phyloP scores from a whole-genome alignment of 768 basidiomycete species.

The Kwoniella dendrophila region DNA sequence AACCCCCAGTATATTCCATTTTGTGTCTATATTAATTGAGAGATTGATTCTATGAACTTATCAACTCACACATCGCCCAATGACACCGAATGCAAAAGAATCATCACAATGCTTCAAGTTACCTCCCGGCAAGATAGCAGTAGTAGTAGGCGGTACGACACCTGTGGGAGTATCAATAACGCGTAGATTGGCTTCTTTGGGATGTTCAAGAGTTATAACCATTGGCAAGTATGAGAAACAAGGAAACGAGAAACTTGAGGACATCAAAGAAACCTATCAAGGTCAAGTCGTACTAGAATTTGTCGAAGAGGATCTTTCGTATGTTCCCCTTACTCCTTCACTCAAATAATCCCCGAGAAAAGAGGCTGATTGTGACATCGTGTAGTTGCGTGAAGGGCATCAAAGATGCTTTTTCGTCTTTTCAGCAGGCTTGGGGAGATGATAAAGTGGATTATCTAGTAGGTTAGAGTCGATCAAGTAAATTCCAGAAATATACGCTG shows the following conservation, averaged over 20 bases:
- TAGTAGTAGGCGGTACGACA: constrained; percentile 23
- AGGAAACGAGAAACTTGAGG: background rate
- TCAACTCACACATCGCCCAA: background rate
- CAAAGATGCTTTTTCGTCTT: constrained; percentile 11
- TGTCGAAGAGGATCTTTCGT: constrained; percentile 9
- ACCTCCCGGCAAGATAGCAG: background rate
- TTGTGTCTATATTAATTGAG: too few relatives aligned
- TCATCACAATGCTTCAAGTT: background rate
- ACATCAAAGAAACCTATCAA: background rate
- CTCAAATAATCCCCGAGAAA: background rate
- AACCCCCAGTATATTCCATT: background rate
- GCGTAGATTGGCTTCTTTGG: constrained; percentile 10
- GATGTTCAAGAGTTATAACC: constrained; percentile 19
- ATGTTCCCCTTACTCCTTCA: background rate
- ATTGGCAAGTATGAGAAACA: constrained; percentile 6
- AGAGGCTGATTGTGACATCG: background rate
- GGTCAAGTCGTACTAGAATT: background rate
- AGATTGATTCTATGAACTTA: too few relatives aligned
- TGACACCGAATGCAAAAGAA: background rate
- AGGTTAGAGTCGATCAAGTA: background rate
- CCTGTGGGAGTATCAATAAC: constrained; percentile 20
- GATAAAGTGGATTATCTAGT: constrained; percentile 30
- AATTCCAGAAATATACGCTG: background rate
- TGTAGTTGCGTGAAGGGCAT: constrained; percentile 22
- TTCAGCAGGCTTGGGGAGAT: constrained; percentile 3